Evolutionary conservation across 768 basidiomycete genomes (phyloP).

Genomic region (Hebeloma cylindrosporum): DNA sequence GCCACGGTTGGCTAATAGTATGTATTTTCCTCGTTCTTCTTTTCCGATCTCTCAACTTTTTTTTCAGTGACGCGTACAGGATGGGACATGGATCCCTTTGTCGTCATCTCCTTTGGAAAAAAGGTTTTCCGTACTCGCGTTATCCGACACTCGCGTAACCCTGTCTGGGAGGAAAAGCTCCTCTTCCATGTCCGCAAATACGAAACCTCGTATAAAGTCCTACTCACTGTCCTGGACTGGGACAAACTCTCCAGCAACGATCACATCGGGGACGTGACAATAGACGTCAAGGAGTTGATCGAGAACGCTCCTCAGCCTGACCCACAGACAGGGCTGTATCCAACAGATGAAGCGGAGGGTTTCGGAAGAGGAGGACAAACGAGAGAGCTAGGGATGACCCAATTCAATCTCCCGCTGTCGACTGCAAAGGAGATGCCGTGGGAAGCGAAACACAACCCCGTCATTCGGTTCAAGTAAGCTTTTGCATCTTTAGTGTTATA

Average conservation of each 20-base stretch:
- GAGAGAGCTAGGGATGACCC: constrained; percentile 68
- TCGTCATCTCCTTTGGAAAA: constrained; percentile 93
- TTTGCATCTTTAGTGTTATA: background rate
- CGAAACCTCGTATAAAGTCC: constrained; percentile 75
- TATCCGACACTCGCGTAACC: constrained; percentile 79
- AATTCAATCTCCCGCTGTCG: constrained; percentile 63
- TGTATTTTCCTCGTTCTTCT: constrained; percentile 29
- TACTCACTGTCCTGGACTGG: constrained; percentile 92
- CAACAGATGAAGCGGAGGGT: constrained; percentile 42
- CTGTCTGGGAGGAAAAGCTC: constrained; percentile 92
- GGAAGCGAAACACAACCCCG: constrained; percentile 73
- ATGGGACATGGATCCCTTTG: constrained; percentile 98
- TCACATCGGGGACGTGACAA: constrained; percentile 74
- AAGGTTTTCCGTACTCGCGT: constrained; percentile 95
- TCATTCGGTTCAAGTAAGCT: constrained; percentile 62
- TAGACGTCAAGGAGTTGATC: constrained; percentile 73
- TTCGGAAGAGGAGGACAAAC: constrained; percentile 69
- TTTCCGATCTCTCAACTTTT: background rate
- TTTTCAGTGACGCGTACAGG: constrained; percentile 75
- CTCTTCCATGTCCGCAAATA: constrained; percentile 92
- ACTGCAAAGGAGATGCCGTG: constrained; percentile 65
- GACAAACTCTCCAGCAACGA: constrained; percentile 92
- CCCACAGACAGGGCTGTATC: constrained; percentile 57
- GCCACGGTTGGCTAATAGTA: constrained; percentile 84
- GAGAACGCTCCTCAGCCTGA: constrained; percentile 66